These are phyloP conservation scores for Phytopythium ostracodes DNA, from an alignment of 352 stramenopile species.

Conservation along the genomic window DNA sequence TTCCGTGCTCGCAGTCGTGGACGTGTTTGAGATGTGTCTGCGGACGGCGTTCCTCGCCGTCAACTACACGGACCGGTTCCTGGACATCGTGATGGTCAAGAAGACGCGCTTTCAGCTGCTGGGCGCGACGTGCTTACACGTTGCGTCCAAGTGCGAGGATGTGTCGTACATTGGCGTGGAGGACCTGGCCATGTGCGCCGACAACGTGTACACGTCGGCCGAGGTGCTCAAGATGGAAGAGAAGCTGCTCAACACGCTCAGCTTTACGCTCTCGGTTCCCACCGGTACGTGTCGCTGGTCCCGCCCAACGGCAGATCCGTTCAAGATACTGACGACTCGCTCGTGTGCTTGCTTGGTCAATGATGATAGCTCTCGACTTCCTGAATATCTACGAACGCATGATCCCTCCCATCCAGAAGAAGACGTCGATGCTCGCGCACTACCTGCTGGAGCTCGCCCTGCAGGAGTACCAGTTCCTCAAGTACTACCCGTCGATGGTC, in stretches of 20 bases:
- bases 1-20: constrained; percentile 60
- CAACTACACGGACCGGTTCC: constrained; percentile 87
- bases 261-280: constrained; percentile 88
- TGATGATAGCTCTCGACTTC: constrained; percentile 72
- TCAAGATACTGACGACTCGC: background rate
- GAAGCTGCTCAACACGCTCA: constrained; percentile 89
- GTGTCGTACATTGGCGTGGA: constrained; percentile 92
- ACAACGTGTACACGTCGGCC: constrained; percentile 88
- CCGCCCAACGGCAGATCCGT: background rate
- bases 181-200: constrained; percentile 88
- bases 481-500: constrained; percentile 82
- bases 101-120: constrained; percentile 88
- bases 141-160: constrained; percentile 90
- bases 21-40: constrained; percentile 92
- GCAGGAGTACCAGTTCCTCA: constrained; percentile 87
- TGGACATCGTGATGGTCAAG: constrained; percentile 88
- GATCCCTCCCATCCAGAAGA: constrained; percentile 80
- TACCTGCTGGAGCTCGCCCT: constrained; percentile 86
- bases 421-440: constrained; percentile 85
- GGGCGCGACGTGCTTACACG: constrained; percentile 87
- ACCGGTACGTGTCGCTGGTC: constrained; percentile 40
- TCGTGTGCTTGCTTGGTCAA: background rate
- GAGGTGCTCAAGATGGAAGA: constrained; percentile 91
- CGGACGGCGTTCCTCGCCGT: constrained; percentile 88
- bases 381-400: constrained; percentile 88